A percentile compares a stretch with the other conserved stretches of the same genome.
Evolutionary conservation across 176 grass and related monocot genomes (phyloP).

Genomic region (Rhynchospora breviuscula): DNA sequence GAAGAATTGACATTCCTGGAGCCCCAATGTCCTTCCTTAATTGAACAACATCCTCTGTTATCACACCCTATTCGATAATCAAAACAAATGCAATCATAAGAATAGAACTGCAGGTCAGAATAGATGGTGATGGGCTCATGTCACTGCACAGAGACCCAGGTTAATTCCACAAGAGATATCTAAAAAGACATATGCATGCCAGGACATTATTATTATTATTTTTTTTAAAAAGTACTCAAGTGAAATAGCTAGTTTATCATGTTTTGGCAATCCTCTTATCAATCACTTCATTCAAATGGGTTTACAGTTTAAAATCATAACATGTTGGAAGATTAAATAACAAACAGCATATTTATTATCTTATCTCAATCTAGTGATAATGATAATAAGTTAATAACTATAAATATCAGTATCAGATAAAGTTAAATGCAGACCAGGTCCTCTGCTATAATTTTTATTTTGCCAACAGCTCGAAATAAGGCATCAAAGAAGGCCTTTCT

Average conservation of each 20-base stretch:
- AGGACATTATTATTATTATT: background rate
- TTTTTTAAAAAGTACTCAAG: background rate
- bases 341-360: constrained; percentile 1
- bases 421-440: constrained; percentile 56
- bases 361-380: constrained; percentile 1
- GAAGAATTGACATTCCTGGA: constrained; percentile 96
- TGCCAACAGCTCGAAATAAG: constrained; percentile 68
- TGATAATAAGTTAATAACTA: background rate
- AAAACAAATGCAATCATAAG: constrained; percentile 12
- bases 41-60: constrained; percentile 90
- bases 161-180: background rate
- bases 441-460: constrained; percentile 81
- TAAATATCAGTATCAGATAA: background rate
- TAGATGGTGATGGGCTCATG: background rate
- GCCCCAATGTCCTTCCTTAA: constrained; percentile 81
- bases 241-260: background rate
- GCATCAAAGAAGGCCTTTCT: constrained; percentile 88
- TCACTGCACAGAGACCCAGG: background rate
- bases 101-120: background rate
- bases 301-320: background rate
- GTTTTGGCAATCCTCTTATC: background rate
- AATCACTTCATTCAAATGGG: background rate
- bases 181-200: background rate
- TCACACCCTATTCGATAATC: constrained; percentile 60
- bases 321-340: background rate